Base-by-base conservation (phyloP, 2,329 filamentous ascomycete species). In the Fusarium nelsonii region DNA sequence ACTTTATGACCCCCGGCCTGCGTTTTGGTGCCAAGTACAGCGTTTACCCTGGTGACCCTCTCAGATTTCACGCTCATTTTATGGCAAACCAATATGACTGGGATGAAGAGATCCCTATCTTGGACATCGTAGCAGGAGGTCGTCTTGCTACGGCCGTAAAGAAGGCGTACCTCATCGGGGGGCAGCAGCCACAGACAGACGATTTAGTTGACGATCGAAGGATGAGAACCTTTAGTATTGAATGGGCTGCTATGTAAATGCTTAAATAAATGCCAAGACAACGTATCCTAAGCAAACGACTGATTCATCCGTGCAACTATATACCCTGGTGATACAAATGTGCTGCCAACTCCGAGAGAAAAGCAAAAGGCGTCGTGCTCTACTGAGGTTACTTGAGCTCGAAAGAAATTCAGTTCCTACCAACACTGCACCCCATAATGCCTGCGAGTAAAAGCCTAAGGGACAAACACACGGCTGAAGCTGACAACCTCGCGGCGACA, bases 11-110 rank as follows among this genome's bases (percentile, higher is more conserved):
- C 56, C 96, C 96, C 2, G 96, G 96, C 10, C 85, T 99, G 53
- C 92, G 96, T 28, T 99, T 99, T 75, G 96, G 96, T 28, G 97
- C 94, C 73, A 90, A 96, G 75, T 97, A 97, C 80, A 93, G 94
- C 72, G 93, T 97, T 7, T 99, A 99, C 74, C 96, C 96, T 0
- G 96, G 96, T 45, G 96, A 99, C 77, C 94, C 96, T 2, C 84
- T 99, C 52, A 90, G 96, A 12, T 99, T 97, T 78, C 96, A 99
- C 79, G 96, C 93, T 45, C 96, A 99, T 78, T 98, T 97, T 78
- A 86, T 97, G 73, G 92, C 91, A 9, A 91, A 91, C n/a, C 89
- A 92, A 33, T 88, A 92, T 72, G 89, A 85, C n/a, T 98, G 94
- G 93, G 90, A 97, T 64, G 88, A 97, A 74, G 89, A 94, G 72